Conservation (phyloP, 495 filamentous ascomycete species). For the Mycothermus thermophilus region DNA sequence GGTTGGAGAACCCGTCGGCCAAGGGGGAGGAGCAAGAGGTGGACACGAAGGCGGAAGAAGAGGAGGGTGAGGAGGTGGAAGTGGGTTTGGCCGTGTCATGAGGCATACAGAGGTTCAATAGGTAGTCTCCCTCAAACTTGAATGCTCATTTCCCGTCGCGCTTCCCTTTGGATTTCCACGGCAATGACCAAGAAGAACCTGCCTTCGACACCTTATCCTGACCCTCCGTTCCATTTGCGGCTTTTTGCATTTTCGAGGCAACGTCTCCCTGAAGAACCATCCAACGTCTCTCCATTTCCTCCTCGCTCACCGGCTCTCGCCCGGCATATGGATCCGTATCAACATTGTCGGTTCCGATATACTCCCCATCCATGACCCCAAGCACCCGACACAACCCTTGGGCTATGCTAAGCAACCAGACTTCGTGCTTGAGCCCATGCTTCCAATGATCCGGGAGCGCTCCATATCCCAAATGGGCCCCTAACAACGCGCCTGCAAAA, state of each 20-base stretch:
- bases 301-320: constrained; percentile 9
- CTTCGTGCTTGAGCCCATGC: constrained; percentile 24
- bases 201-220: constrained; percentile 2
- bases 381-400: constrained; percentile 16
- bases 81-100: too few species aligned
- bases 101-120: too few species aligned
- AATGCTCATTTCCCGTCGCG: too few species aligned
- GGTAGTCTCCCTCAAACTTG: too few species aligned
- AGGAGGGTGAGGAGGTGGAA: background rate
- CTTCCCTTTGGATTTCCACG: constrained; percentile 2
- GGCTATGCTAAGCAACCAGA: constrained; percentile 28
- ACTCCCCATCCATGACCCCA: constrained; percentile 15
- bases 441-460: constrained; percentile 29
- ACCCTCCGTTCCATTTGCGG: too few species aligned
- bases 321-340: constrained; percentile 22
- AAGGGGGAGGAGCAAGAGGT: background rate
- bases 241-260: constrained; percentile 13
- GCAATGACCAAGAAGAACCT: constrained; percentile 1
- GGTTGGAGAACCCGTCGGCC: too few species aligned
- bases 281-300: constrained; percentile 22
- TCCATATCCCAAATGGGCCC: constrained; percentile 27
- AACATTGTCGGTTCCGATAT: constrained; percentile 16
- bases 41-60: background rate
- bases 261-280: constrained; percentile 16
- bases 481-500: constrained; percentile 32